Evolutionary conservation across 225 moss, liverwort and hornwort species (phyloP), one percentile per base, ranked within the genome.

Genomic region (Marchantia paleacea): DNA sequence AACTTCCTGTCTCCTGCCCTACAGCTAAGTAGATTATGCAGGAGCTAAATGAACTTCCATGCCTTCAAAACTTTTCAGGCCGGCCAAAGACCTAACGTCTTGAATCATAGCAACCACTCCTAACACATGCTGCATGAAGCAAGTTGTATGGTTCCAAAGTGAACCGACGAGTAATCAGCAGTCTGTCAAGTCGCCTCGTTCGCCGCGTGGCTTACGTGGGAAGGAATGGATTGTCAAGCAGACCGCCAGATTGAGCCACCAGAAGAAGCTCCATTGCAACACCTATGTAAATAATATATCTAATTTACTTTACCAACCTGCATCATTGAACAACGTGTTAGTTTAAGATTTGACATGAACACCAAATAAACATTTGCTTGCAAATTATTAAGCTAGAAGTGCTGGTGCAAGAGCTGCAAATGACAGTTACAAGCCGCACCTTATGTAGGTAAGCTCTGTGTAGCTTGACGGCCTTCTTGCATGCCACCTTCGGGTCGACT

Each of bases 401-500:
- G 24, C 10, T 76, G 10, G 19, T 58, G 22, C 8, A 75, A 39
- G 18, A 55, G 79, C 50, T 68, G 24, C 67, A 29, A 31, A 25
- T 2, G 6, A 24, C 10, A 65, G 78, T 16, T 20, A 26, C 6
- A 47, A 7, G 19, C 2, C 15, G 24, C 28, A 99, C 95, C 99
- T 88, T 95, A 73, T 90, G 87, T 50, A 99, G 82, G 12, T 94
- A 99, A 75, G 94, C 91, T 88, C 85, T 95, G 81, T 99, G 95
- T 81, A 99, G 87, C 90, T 89, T 94, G 61, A 95, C 81, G 60
- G 94, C 99, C 79, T 86, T 81, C 90, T 92, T 92, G 87, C 94
- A 99, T 11, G 99, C 94, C 63, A 88, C 83, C 83, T 92, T 95
- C 7, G 95, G 94, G 82, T 99, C 95, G 10, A 99, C 92, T 78